phyloP scores from a whole-genome alignment of 179 eudicot genomes.

The Heliamphora pulchella region DNA sequence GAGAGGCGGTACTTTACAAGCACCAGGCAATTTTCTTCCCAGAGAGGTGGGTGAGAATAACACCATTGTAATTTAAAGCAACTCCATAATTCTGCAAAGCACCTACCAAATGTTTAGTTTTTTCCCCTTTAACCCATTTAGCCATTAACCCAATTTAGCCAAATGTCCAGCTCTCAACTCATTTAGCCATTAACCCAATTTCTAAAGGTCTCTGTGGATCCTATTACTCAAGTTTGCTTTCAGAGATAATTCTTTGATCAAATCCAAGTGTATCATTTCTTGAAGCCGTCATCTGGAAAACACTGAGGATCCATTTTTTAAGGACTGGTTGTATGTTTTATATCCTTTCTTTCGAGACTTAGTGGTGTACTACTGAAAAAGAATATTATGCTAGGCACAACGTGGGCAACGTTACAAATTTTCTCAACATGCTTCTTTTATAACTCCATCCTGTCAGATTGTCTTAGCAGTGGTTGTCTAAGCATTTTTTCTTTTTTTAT shows the following conservation, averaged over 20 bases:
- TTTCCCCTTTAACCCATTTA: neutral
- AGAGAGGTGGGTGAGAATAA: conserved; percentile 39
- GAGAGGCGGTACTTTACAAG: conserved; percentile 61
- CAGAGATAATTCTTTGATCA: neutral
- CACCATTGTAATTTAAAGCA: neutral
- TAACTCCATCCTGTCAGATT: neutral
- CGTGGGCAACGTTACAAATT: neutral
- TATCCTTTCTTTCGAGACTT: too few species aligned
- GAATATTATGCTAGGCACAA: neutral
- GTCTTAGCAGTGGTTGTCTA: neutral
- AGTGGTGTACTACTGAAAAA: neutral
- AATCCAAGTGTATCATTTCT: neutral
- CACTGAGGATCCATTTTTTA: neutral
- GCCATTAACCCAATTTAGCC: neutral
- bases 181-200: neutral
- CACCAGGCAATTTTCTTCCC: conserved; percentile 30
- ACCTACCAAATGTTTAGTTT: neutral
- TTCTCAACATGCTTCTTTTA: neutral
- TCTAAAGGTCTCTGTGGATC: neutral
- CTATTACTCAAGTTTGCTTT: neutral
- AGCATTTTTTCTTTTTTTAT: neutral
- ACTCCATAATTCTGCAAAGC: neutral
- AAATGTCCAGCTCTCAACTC: neutral
- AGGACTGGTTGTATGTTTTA: neutral
- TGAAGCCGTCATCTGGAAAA: conserved; percentile 1